Conservation (phyloP, 2,329 filamentous ascomycete species). For the Penicillium glabrum region DNA sequence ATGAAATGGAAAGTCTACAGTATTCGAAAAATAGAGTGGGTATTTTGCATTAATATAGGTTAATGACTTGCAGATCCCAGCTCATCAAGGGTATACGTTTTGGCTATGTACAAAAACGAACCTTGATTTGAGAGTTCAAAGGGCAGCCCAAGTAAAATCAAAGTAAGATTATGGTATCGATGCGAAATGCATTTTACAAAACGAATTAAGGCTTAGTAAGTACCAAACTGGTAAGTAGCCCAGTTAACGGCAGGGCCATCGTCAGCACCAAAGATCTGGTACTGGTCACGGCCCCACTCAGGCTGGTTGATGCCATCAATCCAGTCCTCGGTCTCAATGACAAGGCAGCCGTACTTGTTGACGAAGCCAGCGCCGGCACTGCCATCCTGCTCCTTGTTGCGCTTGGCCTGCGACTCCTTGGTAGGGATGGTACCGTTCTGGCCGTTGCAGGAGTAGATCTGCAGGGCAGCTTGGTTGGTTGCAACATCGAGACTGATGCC, state of each 20-base stretch:
- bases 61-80: background rate
- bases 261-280: conserved; percentile 43
- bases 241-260: conserved; percentile 43
- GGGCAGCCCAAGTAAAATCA: conserved; percentile 1
- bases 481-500: conserved; percentile 82
- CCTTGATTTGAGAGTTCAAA: background rate
- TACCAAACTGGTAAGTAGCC: conserved; percentile 48
- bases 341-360: conserved; percentile 76
- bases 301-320: conserved; percentile 93
- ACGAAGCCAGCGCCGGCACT: conserved; percentile 47
- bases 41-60: background rate
- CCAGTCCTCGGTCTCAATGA: conserved; percentile 90
- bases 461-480: conserved; percentile 82
- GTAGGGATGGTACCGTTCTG: conserved; percentile 64
- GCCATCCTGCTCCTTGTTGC: conserved; percentile 56
- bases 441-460: conserved; percentile 80
- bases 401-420: conserved; percentile 44
- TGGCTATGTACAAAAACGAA: conserved; percentile 11
- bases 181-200: background rate
- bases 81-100: background rate
- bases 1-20: background rate
- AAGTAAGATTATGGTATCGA: conserved; percentile 5
- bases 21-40: background rate
- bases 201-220: conserved; percentile 24
- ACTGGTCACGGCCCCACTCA: conserved; percentile 68